Conservation (phyloP, 768 basidiomycete genomes). For the Lyophyllum atratum region DNA sequence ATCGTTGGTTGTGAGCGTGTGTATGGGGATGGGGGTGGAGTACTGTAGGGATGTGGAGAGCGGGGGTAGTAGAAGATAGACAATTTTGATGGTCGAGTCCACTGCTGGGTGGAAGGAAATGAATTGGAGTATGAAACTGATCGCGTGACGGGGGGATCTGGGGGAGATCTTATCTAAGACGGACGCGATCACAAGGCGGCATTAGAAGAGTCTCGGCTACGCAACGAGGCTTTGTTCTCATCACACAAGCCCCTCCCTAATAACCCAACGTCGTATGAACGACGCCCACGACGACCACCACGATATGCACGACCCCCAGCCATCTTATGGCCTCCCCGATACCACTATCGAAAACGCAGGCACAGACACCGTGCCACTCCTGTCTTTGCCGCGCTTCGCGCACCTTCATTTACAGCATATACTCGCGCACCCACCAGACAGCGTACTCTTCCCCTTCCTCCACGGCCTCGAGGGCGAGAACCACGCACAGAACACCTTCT, state of each 20-base stretch:
- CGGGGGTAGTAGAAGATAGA: neutral
- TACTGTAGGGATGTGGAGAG: neutral
- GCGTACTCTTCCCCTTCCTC: constrained; percentile 84
- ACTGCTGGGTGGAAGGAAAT: neutral
- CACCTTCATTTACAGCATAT: constrained; percentile 63
- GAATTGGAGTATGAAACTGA: neutral
- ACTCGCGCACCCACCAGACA: constrained; percentile 74
- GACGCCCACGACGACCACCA: neutral
- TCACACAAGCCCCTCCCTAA: no score
- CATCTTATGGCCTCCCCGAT: neutral
- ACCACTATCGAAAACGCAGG: neutral
- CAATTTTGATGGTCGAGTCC: no score
- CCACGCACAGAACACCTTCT: constrained; percentile 79
- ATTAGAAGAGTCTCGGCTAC: constrained; percentile 16
- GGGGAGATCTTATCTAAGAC: constrained; percentile 15
- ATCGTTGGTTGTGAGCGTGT: no score
- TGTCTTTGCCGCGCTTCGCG: constrained; percentile 52
- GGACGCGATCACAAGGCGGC: constrained; percentile 13
- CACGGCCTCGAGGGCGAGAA: constrained; percentile 87
- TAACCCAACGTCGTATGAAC: neutral
- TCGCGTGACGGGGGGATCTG: constrained; percentile 1
- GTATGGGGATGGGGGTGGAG: no score
- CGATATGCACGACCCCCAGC: no score
- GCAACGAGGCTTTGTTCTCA: constrained; percentile 3
- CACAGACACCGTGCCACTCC: constrained; percentile 12